A percentile compares a stretch with the other conserved stretches of the same genome.
phyloP scores from a whole-genome alignment of 2,329 filamentous ascomycete genomes.

The Mycogone perniciosa region DNA sequence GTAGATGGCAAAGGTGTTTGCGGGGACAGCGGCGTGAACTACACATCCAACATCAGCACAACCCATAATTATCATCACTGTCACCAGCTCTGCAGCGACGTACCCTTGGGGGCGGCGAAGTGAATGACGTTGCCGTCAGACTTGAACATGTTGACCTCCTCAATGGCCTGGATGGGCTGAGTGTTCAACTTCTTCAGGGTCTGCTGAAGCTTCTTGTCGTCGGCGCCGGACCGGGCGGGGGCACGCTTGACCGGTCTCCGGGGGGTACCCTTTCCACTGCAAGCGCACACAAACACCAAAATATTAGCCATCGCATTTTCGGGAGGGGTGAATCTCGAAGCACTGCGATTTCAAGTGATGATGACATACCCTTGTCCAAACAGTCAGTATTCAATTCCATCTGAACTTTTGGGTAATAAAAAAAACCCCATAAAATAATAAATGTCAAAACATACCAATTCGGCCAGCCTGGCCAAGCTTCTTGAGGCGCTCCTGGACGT shows the following conservation, averaged over 20 bases:
- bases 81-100: slow-evolving; percentile 27
- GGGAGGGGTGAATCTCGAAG: background rate
- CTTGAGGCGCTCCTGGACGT: slow-evolving; percentile 54
- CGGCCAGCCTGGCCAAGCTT: slow-evolving; percentile 49
- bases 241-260: slow-evolving; percentile 98
- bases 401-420: background rate
- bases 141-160: slow-evolving; percentile 99
- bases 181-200: slow-evolving; percentile 99
- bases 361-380: slow-evolving; percentile 29
- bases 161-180: slow-evolving; percentile 97
- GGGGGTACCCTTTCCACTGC: slow-evolving; percentile 92
- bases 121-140: slow-evolving; percentile 99
- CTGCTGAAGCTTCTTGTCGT: slow-evolving; percentile 99
- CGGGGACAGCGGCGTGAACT: slow-evolving; percentile 96
- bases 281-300: slow-evolving; percentile 9
- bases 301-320: slow-evolving; percentile 23
- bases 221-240: slow-evolving; percentile 83
- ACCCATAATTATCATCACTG: background rate
- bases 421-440: background rate
- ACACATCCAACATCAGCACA: slow-evolving; percentile 6
- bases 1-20: slow-evolving; percentile 99
- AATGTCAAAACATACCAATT: slow-evolving; percentile 55
- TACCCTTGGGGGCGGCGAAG: slow-evolving; percentile 97
- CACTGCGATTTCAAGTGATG: background rate
- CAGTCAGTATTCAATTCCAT: too few species aligned